Conservation (phyloP, 352 stramenopile species). For the Phytopythium boreale region DNA sequence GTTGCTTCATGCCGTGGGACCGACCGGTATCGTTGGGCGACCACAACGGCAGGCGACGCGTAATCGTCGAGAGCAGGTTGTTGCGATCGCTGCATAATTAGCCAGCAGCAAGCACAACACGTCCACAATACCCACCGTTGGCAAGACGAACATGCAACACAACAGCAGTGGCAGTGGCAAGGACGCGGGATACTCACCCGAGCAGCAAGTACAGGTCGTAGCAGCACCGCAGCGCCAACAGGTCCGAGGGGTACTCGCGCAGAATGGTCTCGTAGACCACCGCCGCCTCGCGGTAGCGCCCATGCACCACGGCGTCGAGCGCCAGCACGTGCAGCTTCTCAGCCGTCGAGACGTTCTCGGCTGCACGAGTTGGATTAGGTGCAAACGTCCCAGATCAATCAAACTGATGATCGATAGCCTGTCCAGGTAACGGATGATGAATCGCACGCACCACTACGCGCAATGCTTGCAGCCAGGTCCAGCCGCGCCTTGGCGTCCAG, state of each 20-base stretch:
- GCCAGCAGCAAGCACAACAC: neutral
- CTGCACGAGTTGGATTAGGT: neutral
- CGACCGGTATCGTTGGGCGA: constrained; percentile 60
- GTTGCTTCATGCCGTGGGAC: neutral
- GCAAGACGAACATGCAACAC: neutral
- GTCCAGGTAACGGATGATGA: too few relatives aligned
- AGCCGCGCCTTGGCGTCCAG: constrained; percentile 43
- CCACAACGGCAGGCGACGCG: constrained; percentile 69
- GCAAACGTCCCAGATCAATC: too few relatives aligned
- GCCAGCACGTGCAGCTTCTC: constrained; percentile 78
- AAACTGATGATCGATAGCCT: too few relatives aligned
- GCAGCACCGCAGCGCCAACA: constrained; percentile 74
- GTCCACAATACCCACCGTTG: neutral
- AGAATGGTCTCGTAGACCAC: constrained; percentile 82
- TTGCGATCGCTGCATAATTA: constrained; percentile 54
- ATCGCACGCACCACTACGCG: constrained; percentile 28
- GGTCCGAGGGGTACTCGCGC: constrained; percentile 53
- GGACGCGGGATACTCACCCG: constrained; percentile 34
- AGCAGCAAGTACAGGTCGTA: constrained; percentile 78
- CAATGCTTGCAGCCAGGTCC: constrained; percentile 28
- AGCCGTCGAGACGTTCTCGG: constrained; percentile 14
- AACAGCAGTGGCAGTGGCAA: neutral
- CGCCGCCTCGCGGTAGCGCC: constrained; percentile 63
- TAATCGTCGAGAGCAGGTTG: constrained; percentile 73
- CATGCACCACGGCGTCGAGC: constrained; percentile 64